Evolutionary conservation across 2,329 filamentous ascomycete genomes (phyloP).

Genomic region (Trichoderma sp.): DNA sequence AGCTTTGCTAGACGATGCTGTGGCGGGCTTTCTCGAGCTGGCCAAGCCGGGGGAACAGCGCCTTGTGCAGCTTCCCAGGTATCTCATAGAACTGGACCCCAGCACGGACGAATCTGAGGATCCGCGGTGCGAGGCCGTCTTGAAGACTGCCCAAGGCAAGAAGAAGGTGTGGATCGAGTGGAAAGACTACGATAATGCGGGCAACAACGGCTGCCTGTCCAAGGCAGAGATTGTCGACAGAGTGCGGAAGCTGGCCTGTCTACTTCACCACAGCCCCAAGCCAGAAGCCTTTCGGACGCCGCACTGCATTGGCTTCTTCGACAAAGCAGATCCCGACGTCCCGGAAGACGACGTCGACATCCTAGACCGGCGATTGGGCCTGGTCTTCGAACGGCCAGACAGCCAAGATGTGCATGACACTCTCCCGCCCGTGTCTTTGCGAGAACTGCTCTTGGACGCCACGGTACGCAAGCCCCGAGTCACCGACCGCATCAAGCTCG

Average conservation of each 20-base stretch:
- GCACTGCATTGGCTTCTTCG: constrained; percentile 54
- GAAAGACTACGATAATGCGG: constrained; percentile 50
- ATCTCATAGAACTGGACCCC: constrained; percentile 39
- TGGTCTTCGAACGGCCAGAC: constrained; percentile 55
- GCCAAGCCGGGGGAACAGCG: constrained; percentile 38
- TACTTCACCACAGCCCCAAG: constrained; percentile 51
- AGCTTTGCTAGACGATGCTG: constrained; percentile 39
- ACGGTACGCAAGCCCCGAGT: constrained; percentile 49
- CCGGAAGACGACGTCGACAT: constrained; percentile 44
- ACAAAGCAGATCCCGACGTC: constrained; percentile 43
- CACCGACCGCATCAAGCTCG: constrained; percentile 53
- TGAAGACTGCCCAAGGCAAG: constrained; percentile 39
- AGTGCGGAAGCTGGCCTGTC: constrained; percentile 49
- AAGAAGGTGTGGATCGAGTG: constrained; percentile 53
- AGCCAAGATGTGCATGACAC: constrained; percentile 40
- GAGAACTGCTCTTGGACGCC: constrained; percentile 45
- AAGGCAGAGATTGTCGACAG: constrained; percentile 47
- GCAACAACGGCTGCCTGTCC: constrained; percentile 41
- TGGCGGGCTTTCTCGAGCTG: constrained; percentile 44
- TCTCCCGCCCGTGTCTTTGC: constrained; percentile 49
- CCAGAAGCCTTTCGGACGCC: constrained; percentile 53
- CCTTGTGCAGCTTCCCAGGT: constrained; percentile 40
- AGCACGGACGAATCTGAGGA: constrained; percentile 38
- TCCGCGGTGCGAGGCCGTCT: constrained; percentile 44
- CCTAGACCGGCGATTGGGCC: constrained; percentile 49